phyloP scores from a whole-genome alignment of 306 rosid species.

The Erythrophleum fordii region DNA sequence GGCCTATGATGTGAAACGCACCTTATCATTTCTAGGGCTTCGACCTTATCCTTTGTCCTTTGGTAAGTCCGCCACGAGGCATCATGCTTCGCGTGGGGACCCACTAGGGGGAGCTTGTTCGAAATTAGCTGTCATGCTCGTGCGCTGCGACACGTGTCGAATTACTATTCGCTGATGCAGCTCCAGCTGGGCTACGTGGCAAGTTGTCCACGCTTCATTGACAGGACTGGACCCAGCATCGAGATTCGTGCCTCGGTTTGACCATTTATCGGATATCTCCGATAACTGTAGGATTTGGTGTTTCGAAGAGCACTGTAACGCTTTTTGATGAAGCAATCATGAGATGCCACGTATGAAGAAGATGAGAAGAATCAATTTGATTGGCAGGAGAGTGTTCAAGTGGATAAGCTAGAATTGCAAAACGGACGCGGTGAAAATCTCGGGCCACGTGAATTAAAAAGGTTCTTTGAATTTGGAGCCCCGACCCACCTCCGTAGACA shows the following conservation, averaged over 20 bases:
- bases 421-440: constrained; percentile 14
- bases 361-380: background rate
- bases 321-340: background rate
- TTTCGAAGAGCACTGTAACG: background rate
- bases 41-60: constrained; percentile 63
- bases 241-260: constrained; percentile 41
- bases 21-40: background rate
- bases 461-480: constrained; percentile 23
- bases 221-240: constrained; percentile 2
- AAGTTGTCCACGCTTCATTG: constrained; percentile 14
- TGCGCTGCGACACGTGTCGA: constrained; percentile 25
- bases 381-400: background rate
- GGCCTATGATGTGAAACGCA: background rate
- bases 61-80: constrained; percentile 69
- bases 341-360: background rate
- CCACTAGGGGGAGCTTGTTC: constrained; percentile 46
- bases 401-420: constrained; percentile 18
- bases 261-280: constrained; percentile 38
- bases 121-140: constrained; percentile 44
- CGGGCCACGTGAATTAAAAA: constrained; percentile 18
- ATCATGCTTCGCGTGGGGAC: constrained; percentile 55
- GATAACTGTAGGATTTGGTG: constrained; percentile 4
- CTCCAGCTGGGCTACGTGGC: constrained; percentile 33
- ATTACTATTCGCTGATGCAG: background rate
- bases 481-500: constrained; percentile 30